Conservation (phyloP, 352 stramenopile genomes). For the Phytopythium oedochilum region DNA sequence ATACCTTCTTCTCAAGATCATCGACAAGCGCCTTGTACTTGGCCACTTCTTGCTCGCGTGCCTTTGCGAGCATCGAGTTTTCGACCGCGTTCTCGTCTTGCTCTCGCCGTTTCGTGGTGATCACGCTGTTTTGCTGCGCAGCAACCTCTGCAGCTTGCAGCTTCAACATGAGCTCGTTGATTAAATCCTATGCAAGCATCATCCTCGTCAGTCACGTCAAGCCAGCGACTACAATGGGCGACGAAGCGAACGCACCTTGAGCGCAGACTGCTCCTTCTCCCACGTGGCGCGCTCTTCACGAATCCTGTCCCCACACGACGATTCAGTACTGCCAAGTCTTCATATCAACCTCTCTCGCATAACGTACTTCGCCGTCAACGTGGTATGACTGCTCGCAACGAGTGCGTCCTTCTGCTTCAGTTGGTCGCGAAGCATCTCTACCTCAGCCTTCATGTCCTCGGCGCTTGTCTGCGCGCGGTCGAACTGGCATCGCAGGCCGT, state of each 20-base stretch:
- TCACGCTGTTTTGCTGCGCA: constrained; percentile 20
- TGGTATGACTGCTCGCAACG: constrained; percentile 56
- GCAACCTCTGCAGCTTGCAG: constrained; percentile 47
- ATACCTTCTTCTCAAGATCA: constrained; percentile 48
- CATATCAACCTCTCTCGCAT: background rate
- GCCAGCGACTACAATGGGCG: too few relatives aligned
- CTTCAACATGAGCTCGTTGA: constrained; percentile 48
- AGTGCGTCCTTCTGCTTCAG: constrained; percentile 71
- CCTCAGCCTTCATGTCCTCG: constrained; percentile 41
- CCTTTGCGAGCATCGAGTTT: constrained; percentile 26
- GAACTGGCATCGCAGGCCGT: constrained; percentile 40
- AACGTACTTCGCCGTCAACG: constrained; percentile 44
- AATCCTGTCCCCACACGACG: constrained; percentile 18
- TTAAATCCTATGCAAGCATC: constrained; percentile 19
- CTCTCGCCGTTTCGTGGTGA: constrained; percentile 12
- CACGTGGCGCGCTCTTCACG: constrained; percentile 49
- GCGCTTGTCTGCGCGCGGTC: constrained; percentile 58
- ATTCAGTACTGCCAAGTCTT: background rate
- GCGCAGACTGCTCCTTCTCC: constrained; percentile 35
- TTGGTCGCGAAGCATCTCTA: constrained; percentile 57
- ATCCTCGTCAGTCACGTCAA: background rate
- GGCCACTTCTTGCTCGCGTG: constrained; percentile 42
- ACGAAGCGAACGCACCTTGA: constrained; percentile 31
- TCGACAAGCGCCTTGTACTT: constrained; percentile 32
- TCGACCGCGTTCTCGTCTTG: constrained; percentile 14